These are phyloP conservation scores for Neopestalotiopsis sp. DNA, from an alignment of 2,329 filamentous ascomycete genomes.

Conservation along the genomic window DNA sequence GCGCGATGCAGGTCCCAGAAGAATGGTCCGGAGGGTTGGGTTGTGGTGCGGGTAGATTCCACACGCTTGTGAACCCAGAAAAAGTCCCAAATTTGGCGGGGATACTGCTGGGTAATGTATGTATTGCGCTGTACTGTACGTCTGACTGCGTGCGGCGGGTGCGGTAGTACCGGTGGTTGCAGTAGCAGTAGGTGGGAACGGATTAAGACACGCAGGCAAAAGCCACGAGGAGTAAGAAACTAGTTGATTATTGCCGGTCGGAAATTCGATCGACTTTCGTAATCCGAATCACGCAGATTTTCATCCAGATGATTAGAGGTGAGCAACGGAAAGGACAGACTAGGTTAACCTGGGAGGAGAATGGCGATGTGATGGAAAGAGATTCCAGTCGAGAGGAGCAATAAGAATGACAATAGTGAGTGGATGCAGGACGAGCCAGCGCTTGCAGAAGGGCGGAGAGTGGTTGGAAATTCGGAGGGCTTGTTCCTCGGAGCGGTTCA, in stretches of 20 bases:
- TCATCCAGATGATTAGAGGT: slow-evolving; percentile 3
- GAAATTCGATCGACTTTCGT: slow-evolving; percentile 12
- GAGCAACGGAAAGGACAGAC: slow-evolving; percentile 20
- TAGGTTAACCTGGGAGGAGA: slow-evolving; percentile 12
- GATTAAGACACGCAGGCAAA: not conserved
- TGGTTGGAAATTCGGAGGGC: slow-evolving; percentile 21
- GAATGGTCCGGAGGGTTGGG: slow-evolving; percentile 13
- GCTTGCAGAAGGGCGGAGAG: slow-evolving; percentile 32
- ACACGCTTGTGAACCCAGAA: slow-evolving; percentile 16
- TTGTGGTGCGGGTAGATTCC: slow-evolving; percentile 15
- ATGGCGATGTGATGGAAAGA: slow-evolving; percentile 10
- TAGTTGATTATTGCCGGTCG: slow-evolving; percentile 4
- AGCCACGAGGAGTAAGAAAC: slow-evolving; percentile 6
- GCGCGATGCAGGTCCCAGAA: slow-evolving; percentile 14
- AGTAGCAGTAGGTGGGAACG: not conserved
- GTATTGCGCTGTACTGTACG: not conserved
- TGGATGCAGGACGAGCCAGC: slow-evolving; percentile 34
- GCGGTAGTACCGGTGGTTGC: not conserved
- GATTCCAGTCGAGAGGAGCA: slow-evolving; percentile 3
- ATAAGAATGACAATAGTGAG: slow-evolving; percentile 26
- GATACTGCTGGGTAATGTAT: not conserved
- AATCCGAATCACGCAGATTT: not conserved
- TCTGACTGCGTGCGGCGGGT: slow-evolving; percentile 3
- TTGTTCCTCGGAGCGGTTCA: slow-evolving; percentile 11
- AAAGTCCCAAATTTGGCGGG: not conserved